phyloP scores from a whole-genome alignment of 768 basidiomycete genomes.

The Rubroboletus satanas region DNA sequence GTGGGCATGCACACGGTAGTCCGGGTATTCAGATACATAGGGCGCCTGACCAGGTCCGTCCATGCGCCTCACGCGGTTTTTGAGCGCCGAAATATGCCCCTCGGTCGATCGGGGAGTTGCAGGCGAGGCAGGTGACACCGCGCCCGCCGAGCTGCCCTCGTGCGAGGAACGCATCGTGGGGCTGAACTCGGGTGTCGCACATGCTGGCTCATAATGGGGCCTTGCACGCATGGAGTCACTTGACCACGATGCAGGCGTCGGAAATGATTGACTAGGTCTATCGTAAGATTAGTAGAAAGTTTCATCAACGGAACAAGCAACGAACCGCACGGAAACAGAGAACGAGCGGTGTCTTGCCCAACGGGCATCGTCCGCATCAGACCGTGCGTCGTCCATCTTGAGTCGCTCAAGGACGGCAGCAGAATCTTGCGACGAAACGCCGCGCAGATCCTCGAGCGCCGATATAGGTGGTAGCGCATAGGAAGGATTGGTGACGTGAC shows the following conservation, averaged over 20 bases:
- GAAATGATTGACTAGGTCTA: conserved; percentile 19
- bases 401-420: conserved; percentile 64
- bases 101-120: conserved; percentile 48
- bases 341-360: conserved; percentile 44
- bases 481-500: conserved; percentile 31
- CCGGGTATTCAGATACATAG: conserved; percentile 9
- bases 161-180: conserved; percentile 34
- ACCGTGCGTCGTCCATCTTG: conserved; percentile 45
- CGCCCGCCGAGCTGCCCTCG: conserved; percentile 46
- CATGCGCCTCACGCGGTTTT: conserved; percentile 6
- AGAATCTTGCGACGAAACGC: conserved; percentile 49
- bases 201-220: conserved; percentile 15
- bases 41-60: conserved; percentile 12
- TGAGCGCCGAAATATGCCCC: conserved; percentile 12
- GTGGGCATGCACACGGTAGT: conserved; percentile 13
- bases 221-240: conserved; percentile 15
- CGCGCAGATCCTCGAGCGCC: conserved; percentile 60
- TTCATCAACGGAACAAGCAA: background rate
- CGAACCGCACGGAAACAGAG: conserved; percentile 38
- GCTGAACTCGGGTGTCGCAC: conserved; percentile 17
- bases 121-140: conserved; percentile 49
- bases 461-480: conserved; percentile 69
- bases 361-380: conserved; percentile 21
- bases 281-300: background rate
- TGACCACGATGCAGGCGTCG: conserved; percentile 26